Base-by-base conservation (phyloP, 2,329 filamentous ascomycete species). In the Drechslerella dactyloides region DNA sequence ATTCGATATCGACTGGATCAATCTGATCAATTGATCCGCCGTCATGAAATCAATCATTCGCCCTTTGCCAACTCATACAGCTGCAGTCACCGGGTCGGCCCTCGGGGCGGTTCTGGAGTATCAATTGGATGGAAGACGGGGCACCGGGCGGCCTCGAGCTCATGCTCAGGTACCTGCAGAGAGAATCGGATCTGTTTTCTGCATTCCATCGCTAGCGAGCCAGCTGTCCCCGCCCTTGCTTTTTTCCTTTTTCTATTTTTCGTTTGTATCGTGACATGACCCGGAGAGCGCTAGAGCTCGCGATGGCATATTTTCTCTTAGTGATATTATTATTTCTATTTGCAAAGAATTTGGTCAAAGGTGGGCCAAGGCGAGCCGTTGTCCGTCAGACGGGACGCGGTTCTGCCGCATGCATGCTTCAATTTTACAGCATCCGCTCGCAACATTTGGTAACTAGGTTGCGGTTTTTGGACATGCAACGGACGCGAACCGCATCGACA, bases 151-250 rank as follows among this genome's bases (percentile, higher is more conserved):
- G 19, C 7, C n/a, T 3, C 24, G 19, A 24, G 66, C 64, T 64
- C 66, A 59, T 70, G 59, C n/a, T n/a, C n/a, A 70, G 53, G 66
- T 70, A 70, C 66, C 66, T 70, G 59, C 66, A 69, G 64, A 21
- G 42, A 40, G 21, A 48, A 58, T 70, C 59, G 51, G 48, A 33
- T 33, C 27, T 8, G 27, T 33, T n/a, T n/a, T n/a, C 58, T 70
- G 65, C 59, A 70, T 70, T 61, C 51, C 48, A 19, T 48, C 17
- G n/a, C n/a, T n/a, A n/a, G n/a, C n/a, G n/a, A n/a, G 27, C 8
- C 27, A 33, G n/a, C n/a, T 33, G 27, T 33, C 8, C 27, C 27
- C 27, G 8, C 10, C 44, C 42, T 52, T 52, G 5, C 30, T 58
- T 58, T 27, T 54, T 50, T 17, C n/a, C 48, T 58, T 59, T 60